These are phyloP conservation scores for Brassica hybrid DNA, from an alignment of 441 rosid genomes.

Conservation along the genomic window DNA sequence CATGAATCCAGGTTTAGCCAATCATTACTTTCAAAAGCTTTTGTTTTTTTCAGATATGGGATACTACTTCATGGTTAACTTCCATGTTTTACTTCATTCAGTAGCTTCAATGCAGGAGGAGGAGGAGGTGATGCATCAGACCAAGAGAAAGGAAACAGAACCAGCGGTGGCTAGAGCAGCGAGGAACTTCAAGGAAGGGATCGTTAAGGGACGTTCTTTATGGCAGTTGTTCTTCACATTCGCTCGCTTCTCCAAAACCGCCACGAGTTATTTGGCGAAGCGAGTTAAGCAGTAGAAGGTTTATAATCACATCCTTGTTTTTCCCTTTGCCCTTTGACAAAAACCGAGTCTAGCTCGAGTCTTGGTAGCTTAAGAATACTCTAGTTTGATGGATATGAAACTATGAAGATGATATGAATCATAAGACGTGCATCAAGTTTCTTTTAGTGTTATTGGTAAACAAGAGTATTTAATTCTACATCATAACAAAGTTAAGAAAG, in stretches of 20 bases:
- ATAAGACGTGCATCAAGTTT: slow-evolving; percentile 17
- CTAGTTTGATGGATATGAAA: slow-evolving; percentile 19
- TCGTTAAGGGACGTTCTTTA: slow-evolving; percentile 70
- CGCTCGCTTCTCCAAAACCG: too few relatives aligned
- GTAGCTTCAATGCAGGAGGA: slow-evolving; percentile 70
- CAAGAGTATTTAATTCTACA: slow-evolving; percentile 20
- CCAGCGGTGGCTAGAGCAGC: slow-evolving; percentile 69
- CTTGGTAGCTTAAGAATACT: slow-evolving; percentile 26
- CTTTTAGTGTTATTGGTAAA: not conserved
- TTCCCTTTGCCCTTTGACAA: too few relatives aligned
- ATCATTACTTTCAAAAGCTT: not conserved
- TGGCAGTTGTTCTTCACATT: not conserved
- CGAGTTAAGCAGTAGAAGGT: too few relatives aligned
- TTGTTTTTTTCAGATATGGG: not conserved
- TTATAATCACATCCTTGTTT: not conserved
- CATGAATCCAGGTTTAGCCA: slow-evolving; percentile 6
- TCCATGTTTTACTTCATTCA: slow-evolving; percentile 56
- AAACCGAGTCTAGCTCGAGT: slow-evolving; percentile 15
- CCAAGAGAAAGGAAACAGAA: slow-evolving; percentile 47
- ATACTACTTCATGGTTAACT: slow-evolving; percentile 45
- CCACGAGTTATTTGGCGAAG: too few relatives aligned
- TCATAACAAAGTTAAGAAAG: not conserved
- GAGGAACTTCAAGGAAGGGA: slow-evolving; percentile 61
- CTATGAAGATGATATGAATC: slow-evolving; percentile 16
- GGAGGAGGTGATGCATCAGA: slow-evolving; percentile 51